These are phyloP conservation scores for Meredithiella fracta DNA, from an alignment of 2,329 filamentous ascomycete genomes.

Conservation along the genomic window DNA sequence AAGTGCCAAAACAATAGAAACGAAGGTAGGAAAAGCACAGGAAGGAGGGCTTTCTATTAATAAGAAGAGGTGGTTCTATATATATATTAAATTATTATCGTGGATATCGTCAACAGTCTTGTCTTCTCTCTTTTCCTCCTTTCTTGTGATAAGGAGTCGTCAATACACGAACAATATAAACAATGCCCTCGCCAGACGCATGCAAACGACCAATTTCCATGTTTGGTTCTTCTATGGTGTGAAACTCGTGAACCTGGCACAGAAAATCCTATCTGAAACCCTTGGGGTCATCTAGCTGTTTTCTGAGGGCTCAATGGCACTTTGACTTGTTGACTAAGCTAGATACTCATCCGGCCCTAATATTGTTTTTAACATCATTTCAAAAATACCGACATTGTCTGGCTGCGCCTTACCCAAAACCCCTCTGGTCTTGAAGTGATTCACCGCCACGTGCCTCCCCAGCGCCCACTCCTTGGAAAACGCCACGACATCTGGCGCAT, in stretches of 20 bases:
- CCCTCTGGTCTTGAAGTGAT: constrained; percentile 1
- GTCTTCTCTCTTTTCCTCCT: too few relatives aligned
- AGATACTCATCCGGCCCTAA: constrained; percentile 8
- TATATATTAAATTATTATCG: too few relatives aligned
- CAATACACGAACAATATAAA: too few relatives aligned
- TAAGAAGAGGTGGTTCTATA: too few relatives aligned
- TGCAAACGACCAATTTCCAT: too few relatives aligned
- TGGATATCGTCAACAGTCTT: too few relatives aligned
- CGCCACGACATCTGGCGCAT: constrained; percentile 21
- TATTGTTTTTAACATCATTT: constrained; percentile 8
- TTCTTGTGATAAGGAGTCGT: too few relatives aligned
- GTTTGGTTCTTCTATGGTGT: not conserved
- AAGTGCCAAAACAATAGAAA: too few relatives aligned
- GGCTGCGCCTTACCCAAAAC: not conserved
- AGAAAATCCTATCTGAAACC: not conserved
- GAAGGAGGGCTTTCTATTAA: too few relatives aligned
- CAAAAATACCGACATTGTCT: constrained; percentile 4
- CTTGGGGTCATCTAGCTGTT: not conserved
- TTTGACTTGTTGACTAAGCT: constrained; percentile 1
- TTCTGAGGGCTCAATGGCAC: not conserved
- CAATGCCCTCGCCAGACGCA: too few relatives aligned
- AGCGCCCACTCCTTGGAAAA: constrained; percentile 19
- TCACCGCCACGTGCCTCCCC: constrained; percentile 5
- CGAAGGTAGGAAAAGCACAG: too few relatives aligned
- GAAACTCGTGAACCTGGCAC: not conserved